A percentile compares a stretch with the other conserved stretches of the same genome.
Conservation (phyloP, 1,139 yeast genomes). For the Wickerhamomyces sp. region DNA sequence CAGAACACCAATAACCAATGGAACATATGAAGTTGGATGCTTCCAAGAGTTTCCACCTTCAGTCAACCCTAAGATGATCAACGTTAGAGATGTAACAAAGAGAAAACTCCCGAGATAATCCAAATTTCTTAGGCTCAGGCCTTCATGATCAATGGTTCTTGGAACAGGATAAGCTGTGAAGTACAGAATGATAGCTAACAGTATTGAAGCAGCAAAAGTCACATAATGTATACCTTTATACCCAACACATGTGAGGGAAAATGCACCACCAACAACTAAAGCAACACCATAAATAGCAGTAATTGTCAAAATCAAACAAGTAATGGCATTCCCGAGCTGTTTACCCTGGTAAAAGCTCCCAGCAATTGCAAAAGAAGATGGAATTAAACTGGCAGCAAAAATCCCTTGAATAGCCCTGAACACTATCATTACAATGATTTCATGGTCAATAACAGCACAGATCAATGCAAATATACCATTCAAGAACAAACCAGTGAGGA, state of each 20-base stretch:
- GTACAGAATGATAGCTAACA: conserved; percentile 11
- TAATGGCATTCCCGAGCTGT: conserved; percentile 22
- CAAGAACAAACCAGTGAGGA: conserved; percentile 15
- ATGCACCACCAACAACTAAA: conserved; percentile 31
- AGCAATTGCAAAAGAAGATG: conserved; percentile 26
- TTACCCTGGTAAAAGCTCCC: conserved; percentile 27
- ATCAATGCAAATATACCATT: conserved; percentile 27
- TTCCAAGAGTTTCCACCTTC: conserved; percentile 31
- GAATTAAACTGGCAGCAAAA: conserved; percentile 30
- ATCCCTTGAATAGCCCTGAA: conserved; percentile 34
- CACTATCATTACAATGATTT: conserved; percentile 26
- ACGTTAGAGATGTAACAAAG: conserved; percentile 24
- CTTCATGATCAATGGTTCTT: conserved; percentile 11
- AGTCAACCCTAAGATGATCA: conserved; percentile 29
- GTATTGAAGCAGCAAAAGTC: conserved; percentile 20
- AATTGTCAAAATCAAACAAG: conserved; percentile 20
- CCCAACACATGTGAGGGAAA: conserved; percentile 26
- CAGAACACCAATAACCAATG: conserved; percentile 12
- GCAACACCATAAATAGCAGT: conserved; percentile 28
- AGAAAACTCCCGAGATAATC: conserved; percentile 25
- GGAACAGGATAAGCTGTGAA: conserved; percentile 17
- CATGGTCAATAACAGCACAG: conserved; percentile 25
- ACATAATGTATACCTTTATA: conserved; percentile 28
- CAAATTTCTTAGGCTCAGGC: conserved; percentile 17
- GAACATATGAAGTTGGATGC: conserved; percentile 26